phyloP scores from a whole-genome alignment of 306 rosid genomes.

The Vachellia collinsii region DNA sequence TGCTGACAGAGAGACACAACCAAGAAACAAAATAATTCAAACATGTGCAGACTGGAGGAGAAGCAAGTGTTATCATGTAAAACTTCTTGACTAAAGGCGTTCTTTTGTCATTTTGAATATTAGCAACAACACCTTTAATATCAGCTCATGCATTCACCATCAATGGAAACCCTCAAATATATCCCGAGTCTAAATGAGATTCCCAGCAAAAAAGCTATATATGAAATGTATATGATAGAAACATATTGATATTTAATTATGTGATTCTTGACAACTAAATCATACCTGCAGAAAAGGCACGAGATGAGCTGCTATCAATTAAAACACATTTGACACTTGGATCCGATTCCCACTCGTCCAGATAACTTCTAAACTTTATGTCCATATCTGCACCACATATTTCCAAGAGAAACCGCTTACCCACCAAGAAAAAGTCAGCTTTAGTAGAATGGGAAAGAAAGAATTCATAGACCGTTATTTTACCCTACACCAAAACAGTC shows the following conservation, averaged over 20 bases:
- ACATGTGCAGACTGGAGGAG: constrained; percentile 32
- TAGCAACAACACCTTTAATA: constrained; percentile 98
- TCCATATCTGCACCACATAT: constrained; percentile 80
- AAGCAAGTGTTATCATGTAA: constrained; percentile 48
- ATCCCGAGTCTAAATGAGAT: constrained; percentile 38
- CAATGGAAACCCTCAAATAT: constrained; percentile 67
- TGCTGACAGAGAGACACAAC: constrained; percentile 11
- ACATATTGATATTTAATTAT: constrained; percentile 17
- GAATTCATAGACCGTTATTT: background rate
- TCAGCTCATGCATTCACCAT: constrained; percentile 91
- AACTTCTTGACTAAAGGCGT: constrained; percentile 92
- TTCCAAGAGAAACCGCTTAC: background rate
- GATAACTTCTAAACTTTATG: constrained; percentile 75
- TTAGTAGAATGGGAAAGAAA: background rate
- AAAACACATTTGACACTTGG: constrained; percentile 87
- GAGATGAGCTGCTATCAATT: constrained; percentile 83
- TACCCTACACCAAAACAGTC: background rate
- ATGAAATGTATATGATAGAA: constrained; percentile 24
- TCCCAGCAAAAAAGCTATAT: constrained; percentile 33
- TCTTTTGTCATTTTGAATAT: constrained; percentile 85
- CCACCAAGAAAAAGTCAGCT: background rate
- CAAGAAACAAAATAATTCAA: constrained; percentile 37
- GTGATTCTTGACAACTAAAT: constrained; percentile 1
- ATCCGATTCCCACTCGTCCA: constrained; percentile 89
- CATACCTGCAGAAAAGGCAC: constrained; percentile 96